phyloP scores from a whole-genome alignment of 352 stramenopile genomes.

The Phytophthora citrophthora region DNA sequence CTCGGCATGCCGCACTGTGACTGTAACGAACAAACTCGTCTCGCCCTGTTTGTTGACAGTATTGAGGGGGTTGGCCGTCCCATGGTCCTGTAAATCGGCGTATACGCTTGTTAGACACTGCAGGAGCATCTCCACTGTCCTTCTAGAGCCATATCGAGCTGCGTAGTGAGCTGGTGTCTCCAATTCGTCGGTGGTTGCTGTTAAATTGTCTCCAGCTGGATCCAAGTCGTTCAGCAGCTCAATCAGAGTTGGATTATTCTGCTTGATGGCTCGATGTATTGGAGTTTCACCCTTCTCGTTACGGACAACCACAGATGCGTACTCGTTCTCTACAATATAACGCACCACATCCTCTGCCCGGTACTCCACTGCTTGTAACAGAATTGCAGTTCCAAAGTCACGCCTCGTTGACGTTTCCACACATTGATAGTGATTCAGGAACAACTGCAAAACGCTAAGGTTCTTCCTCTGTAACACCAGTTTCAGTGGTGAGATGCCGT shows the following conservation, averaged over 20 bases:
- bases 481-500: conserved; percentile 12
- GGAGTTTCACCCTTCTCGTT: conserved; percentile 20
- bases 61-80: conserved; percentile 15
- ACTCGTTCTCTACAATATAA: conserved; percentile 34
- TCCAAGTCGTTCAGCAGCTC: conserved; percentile 25
- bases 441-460: conserved; percentile 30
- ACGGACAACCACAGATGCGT: conserved; percentile 5
- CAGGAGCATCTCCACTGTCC: conserved; percentile 23
- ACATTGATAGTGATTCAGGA: conserved; percentile 38
- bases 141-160: conserved; percentile 6
- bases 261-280: conserved; percentile 27
- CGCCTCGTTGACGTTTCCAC: conserved; percentile 18
- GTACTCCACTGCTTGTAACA: conserved; percentile 19
- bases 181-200: not conserved
- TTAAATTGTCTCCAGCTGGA: conserved; percentile 8
- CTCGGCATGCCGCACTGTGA: not conserved
- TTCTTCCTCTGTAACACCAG: conserved; percentile 14
- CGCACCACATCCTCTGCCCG: conserved; percentile 4
- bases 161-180: conserved; percentile 32
- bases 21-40: conserved; percentile 11
- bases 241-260: conserved; percentile 9
- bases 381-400: conserved; percentile 18
- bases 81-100: conserved; percentile 8
- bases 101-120: conserved; percentile 10
- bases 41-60: not conserved